phyloP scores from a whole-genome alignment of 2,329 filamentous ascomycete species.

The Pezicula carpinea region DNA sequence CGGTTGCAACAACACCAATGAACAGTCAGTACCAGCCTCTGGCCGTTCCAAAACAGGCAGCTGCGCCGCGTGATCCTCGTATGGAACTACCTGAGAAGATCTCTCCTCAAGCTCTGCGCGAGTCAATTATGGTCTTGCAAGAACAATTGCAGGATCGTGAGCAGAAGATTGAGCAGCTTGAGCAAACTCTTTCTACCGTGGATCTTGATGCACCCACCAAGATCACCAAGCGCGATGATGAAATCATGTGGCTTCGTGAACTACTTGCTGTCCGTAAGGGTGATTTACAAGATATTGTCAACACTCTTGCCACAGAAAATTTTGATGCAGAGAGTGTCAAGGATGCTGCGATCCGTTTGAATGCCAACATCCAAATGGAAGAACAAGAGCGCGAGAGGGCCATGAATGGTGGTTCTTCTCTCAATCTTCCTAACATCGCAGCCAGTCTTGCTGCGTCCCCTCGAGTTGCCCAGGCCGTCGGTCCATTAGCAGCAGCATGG shows the following conservation, averaged over 20 bases:
- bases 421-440: slow-evolving; percentile 70
- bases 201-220: slow-evolving; percentile 77
- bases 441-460: slow-evolving; percentile 75
- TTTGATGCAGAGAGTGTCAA: slow-evolving; percentile 78
- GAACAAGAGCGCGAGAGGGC: slow-evolving; percentile 89
- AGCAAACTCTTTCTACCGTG: slow-evolving; percentile 61
- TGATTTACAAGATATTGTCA: slow-evolving; percentile 89
- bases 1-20: not conserved
- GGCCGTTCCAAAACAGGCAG: slow-evolving; percentile 31
- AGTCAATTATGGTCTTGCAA: slow-evolving; percentile 94
- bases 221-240: slow-evolving; percentile 86
- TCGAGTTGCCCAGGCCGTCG: slow-evolving; percentile 78
- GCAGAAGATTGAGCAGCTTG: slow-evolving; percentile 80
- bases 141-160: slow-evolving; percentile 96
- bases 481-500: slow-evolving; percentile 80
- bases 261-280: slow-evolving; percentile 85
- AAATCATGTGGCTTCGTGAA: slow-evolving; percentile 93
- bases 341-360: slow-evolving; percentile 87
- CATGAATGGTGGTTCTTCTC: slow-evolving; percentile 62
- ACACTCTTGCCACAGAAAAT: slow-evolving; percentile 65
- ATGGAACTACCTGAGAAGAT: slow-evolving; percentile 72
- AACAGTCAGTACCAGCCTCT: slow-evolving; percentile 22
- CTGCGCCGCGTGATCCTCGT: slow-evolving; percentile 32
- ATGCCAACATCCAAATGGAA: slow-evolving; percentile 96
- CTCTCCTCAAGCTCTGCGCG: slow-evolving; percentile 87